phyloP scores from a whole-genome alignment of 768 basidiomycete species.

The Multifurca ochricompacta region DNA sequence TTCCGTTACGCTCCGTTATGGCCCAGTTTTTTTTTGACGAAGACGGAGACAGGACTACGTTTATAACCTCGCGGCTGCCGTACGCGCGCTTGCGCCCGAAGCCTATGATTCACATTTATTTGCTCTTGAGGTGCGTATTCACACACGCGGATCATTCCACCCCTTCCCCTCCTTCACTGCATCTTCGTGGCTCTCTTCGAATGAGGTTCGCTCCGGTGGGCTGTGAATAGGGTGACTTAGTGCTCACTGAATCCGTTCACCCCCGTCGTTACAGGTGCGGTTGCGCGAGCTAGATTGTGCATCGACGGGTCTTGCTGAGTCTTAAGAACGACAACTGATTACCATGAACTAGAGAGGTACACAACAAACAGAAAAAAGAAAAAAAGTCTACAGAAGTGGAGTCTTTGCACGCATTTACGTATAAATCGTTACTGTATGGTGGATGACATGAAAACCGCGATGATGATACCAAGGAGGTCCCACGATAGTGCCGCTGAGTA shows the following conservation, averaged over 20 bases:
- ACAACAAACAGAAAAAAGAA: neutral
- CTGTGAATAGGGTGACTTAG: neutral
- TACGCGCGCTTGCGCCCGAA: slow-evolving; percentile 65
- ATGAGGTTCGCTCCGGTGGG: neutral
- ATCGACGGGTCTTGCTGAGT: neutral
- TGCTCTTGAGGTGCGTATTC: slow-evolving; percentile 56
- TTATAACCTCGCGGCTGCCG: slow-evolving; percentile 63
- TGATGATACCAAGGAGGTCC: slow-evolving; percentile 28
- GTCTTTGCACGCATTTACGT: neutral
- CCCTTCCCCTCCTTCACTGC: too few relatives aligned
- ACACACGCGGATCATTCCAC: too few relatives aligned
- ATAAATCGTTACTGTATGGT: neutral
- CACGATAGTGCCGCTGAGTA: slow-evolving; percentile 22
- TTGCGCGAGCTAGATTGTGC: slow-evolving; percentile 14
- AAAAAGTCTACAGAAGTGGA: neutral
- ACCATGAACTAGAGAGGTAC: neutral
- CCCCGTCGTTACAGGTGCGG: neutral
- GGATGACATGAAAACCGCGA: too few relatives aligned
- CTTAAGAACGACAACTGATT: neutral
- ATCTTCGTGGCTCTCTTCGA: too few relatives aligned
- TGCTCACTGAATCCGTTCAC: neutral
- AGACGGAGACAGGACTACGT: slow-evolving; percentile 64
- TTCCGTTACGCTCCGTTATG: too few relatives aligned
- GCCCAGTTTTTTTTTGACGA: neutral
- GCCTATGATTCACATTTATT: slow-evolving; percentile 71